Conservation (phyloP, 495 filamentous ascomycete genomes). For the Hyaloscypha finlandica region DNA sequence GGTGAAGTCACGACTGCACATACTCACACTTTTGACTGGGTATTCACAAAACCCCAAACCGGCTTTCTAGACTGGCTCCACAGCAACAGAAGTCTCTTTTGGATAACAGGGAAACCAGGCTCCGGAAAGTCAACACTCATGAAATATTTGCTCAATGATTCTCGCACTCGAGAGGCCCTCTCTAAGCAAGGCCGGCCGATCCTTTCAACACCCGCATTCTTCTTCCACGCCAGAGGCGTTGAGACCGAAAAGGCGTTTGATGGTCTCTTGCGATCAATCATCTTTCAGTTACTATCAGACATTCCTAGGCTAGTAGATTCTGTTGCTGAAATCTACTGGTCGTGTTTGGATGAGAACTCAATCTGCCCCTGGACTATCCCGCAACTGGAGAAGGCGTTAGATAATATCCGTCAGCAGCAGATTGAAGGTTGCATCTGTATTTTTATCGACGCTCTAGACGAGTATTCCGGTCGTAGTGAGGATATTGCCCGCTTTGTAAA, state of each 20-base stretch:
- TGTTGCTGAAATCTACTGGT: not conserved
- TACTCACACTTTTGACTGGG: slow-evolving; percentile 3
- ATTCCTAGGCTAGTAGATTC: slow-evolving; percentile 20
- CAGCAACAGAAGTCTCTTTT: slow-evolving; percentile 37
- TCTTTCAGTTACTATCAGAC: slow-evolving; percentile 37
- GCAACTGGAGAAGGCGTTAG: not conserved
- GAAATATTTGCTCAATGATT: slow-evolving; percentile 42
- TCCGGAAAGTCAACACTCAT: not conserved
- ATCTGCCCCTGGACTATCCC: slow-evolving; percentile 2
- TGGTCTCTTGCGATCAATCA: slow-evolving; percentile 40
- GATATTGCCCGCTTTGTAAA: slow-evolving; percentile 20
- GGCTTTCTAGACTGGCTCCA: slow-evolving; percentile 32
- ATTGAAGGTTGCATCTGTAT: slow-evolving; percentile 38
- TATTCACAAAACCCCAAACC: slow-evolving; percentile 30
- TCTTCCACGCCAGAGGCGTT: slow-evolving; percentile 39
- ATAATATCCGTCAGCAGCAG: not conserved
- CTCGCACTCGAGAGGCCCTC: slow-evolving; percentile 11
- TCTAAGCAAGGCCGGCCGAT: not conserved
- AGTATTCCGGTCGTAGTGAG: slow-evolving; percentile 35
- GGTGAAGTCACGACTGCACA: not conserved
- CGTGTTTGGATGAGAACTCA: not conserved
- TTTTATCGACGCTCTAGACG: slow-evolving; percentile 51
- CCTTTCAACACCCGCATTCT: slow-evolving; percentile 30
- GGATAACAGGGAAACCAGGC: slow-evolving; percentile 35
- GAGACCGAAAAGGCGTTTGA: slow-evolving; percentile 34